Evolutionary conservation across 257 asterid genomes (phyloP).

Genomic region (Solanum okadae): DNA sequence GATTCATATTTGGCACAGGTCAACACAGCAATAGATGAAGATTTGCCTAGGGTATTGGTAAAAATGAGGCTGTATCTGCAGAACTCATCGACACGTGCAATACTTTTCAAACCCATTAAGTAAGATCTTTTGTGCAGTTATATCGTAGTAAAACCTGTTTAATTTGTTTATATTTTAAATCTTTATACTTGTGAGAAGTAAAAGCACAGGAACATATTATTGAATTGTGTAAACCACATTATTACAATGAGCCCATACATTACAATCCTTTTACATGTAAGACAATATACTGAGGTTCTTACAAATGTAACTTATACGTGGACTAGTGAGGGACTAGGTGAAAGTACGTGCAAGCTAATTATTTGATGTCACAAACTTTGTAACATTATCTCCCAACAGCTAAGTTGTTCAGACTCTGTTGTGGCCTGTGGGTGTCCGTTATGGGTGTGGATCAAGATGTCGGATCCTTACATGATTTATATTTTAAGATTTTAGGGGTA

Average conservation of each 20-base stretch:
- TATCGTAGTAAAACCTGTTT: not conserved
- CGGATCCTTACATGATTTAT: not conserved
- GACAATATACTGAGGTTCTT: not conserved
- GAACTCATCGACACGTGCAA: constrained; percentile 85
- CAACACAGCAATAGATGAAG: constrained; percentile 62
- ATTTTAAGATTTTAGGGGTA: not conserved
- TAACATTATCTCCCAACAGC: not conserved
- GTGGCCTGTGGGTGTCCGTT: not conserved
- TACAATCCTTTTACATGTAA: not conserved
- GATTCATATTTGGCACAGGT: constrained; percentile 39
- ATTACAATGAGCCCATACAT: not conserved
- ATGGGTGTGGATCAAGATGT: not conserved
- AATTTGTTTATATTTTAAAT: not conserved
- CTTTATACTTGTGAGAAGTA: not conserved
- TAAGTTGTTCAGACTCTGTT: not conserved
- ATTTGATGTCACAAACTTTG: not conserved
- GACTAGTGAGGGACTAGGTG: not conserved
- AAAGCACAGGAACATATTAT: not conserved
- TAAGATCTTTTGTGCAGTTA: constrained; percentile 21
- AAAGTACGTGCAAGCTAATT: not conserved
- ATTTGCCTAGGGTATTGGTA: constrained; percentile 65
- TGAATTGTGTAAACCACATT: not conserved
- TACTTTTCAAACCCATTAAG: constrained; percentile 95
- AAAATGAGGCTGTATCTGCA: constrained; percentile 97
- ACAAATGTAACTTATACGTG: not conserved